Base-by-base conservation (phyloP, 768 basidiomycete species). In the Pilatotrama ljubarskyi region DNA sequence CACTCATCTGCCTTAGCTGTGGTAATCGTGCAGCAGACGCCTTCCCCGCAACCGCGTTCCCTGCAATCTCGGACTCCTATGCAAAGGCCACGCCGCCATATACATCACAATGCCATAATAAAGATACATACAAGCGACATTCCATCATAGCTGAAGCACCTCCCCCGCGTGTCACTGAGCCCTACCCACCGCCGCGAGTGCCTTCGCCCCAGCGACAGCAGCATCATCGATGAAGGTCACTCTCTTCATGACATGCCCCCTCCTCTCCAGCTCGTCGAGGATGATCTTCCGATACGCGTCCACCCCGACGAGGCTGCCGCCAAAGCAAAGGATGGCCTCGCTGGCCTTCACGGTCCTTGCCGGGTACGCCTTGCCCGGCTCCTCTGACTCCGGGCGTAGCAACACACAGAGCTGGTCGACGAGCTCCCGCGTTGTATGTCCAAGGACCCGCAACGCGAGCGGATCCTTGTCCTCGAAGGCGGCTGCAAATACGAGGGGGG, bases 401-500 rank as follows among this genome's bases (percentile, higher is more conserved):
- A 90, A 74, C 42, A 82, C 71, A 1, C 80, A 75, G 36, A 91
- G 81, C 68, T 88, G 80, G 22, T 80, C 76, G 0, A 84, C 88
- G 47, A 92, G 82, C 42, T 72, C 74, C 6, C 73, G 68, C 2
- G 88, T 82, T 49, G 82, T 82, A 0, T 69, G 77, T 15, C 73
- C 72, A 11, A 93, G 72, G 26, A 92, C 82, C 26, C 75, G 75
- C 47, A 86, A 64, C 1, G 91, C 91, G 29, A 91, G 77, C 38
- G 81, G 75, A 66, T 93, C 91, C 15, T 72, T 70, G 46, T 88
- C 80, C 41, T 84, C 80, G 72, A 92, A 91, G 5, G 90, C 91
- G 1, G 88, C 84, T 2, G 79, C 74, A 69, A 94, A 93, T n/a
- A 93, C 88, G 43, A 91, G 71, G 2, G 90, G 90, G 3, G 86